Evolutionary conservation across 2,329 filamentous ascomycete genomes (phyloP).

Genomic region (Trichoderma afroharzianum): DNA sequence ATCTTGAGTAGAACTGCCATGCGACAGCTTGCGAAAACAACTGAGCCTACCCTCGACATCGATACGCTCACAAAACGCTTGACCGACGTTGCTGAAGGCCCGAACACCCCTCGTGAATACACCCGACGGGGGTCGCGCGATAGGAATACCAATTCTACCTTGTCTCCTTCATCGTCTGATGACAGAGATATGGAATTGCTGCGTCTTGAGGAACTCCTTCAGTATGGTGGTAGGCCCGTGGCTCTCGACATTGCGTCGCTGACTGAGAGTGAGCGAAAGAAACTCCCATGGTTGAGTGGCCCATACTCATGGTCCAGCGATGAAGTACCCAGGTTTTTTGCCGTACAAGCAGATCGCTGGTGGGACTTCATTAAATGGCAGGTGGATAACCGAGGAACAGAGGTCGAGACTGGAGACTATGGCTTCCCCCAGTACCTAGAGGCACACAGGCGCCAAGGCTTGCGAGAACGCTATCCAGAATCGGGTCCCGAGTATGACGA

Average conservation of each 20-base stretch:
- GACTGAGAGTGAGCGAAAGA: background rate
- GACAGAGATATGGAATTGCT: background rate
- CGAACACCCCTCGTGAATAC: background rate
- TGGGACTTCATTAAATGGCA: background rate
- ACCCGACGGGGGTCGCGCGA: background rate
- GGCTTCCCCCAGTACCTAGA: background rate
- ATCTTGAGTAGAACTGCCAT: background rate
- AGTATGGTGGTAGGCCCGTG: background rate
- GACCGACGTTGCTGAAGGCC: background rate
- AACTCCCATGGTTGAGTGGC: background rate
- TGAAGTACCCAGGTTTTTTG: background rate
- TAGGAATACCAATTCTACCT: background rate
- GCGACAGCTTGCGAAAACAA: background rate
- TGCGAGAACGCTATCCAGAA: background rate
- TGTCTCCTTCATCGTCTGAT: background rate
- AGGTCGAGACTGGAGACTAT: background rate
- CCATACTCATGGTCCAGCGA: background rate
- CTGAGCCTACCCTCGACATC: background rate
- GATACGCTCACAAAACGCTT: background rate
- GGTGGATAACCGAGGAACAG: background rate
- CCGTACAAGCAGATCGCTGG: background rate
- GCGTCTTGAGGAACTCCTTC: background rate
- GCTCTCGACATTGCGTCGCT: background rate
- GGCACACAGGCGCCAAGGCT: background rate
- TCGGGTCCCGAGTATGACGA: background rate